phyloP scores from a whole-genome alignment of 2,329 filamentous ascomycete genomes.

The Cephalotrichum gorgonifer region DNA sequence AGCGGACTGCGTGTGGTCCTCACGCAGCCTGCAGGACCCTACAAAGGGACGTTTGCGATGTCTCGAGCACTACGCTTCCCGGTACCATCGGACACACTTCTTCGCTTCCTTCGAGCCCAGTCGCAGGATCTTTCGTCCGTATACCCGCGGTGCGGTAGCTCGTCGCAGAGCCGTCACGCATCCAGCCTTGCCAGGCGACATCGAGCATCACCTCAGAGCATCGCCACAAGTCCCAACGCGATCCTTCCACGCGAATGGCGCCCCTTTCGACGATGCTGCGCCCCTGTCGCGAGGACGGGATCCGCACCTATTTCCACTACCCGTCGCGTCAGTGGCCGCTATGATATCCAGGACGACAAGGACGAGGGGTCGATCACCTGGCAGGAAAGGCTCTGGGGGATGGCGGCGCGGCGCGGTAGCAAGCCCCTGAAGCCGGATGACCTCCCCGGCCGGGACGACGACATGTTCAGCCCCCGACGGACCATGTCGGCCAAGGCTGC shows the following conservation, averaged over 20 bases:
- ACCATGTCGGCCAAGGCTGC: slow-evolving; percentile 65
- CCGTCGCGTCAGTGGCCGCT: slow-evolving; percentile 10
- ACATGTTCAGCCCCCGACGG: slow-evolving; percentile 45
- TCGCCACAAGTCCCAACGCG: background rate
- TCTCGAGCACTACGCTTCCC: slow-evolving; percentile 29
- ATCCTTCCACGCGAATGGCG: background rate
- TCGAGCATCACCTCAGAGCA: background rate
- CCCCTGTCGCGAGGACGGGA: background rate
- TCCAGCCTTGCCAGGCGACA: background rate
- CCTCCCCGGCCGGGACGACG: slow-evolving; percentile 38
- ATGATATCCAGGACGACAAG: slow-evolving; percentile 11
- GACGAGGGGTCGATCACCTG: slow-evolving; percentile 23
- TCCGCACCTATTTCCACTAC: background rate
- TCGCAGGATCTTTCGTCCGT: slow-evolving; percentile 48
- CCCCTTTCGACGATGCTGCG: background rate
- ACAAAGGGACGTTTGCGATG: slow-evolving; percentile 23
- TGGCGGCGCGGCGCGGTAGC: slow-evolving; percentile 21
- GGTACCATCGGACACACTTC: slow-evolving; percentile 45
- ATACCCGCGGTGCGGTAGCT: slow-evolving; percentile 17
- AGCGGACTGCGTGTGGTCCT: too few relatives aligned
- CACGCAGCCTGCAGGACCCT: too few relatives aligned
- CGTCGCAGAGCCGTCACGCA: background rate
- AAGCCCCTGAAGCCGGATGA: slow-evolving; percentile 44
- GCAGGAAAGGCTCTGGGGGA: slow-evolving; percentile 39
- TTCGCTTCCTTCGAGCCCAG: slow-evolving; percentile 65